A percentile compares a stretch with the other conserved stretches of the same genome.
Conservation (phyloP, 164 flowering plant species). For the Brasenia schreberi region DNA sequence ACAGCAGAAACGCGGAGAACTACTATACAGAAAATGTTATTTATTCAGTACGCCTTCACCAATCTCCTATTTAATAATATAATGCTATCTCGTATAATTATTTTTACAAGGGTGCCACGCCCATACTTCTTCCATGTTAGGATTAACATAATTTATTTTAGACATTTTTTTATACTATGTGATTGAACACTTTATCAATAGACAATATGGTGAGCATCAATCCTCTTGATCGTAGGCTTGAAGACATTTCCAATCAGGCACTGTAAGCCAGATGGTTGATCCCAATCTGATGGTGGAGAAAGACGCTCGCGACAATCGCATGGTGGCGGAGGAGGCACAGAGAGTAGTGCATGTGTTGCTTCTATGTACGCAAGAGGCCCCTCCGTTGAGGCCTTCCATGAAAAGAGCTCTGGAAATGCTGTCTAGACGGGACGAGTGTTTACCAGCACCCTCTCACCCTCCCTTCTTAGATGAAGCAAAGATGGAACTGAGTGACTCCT, state of each 20-base stretch:
- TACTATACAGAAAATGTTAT: too few relatives aligned
- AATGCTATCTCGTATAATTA: too few relatives aligned
- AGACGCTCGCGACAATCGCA: slow-evolving; percentile 1
- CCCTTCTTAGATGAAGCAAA: slow-evolving; percentile 5
- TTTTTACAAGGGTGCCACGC: too few relatives aligned
- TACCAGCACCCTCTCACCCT: slow-evolving; percentile 4
- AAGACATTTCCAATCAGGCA: slow-evolving; percentile 7
- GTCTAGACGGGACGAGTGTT: background rate
- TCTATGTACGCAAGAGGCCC: slow-evolving; percentile 9
- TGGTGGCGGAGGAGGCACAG: slow-evolving; percentile 4
- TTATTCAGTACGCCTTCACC: too few relatives aligned
- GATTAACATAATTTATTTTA: too few relatives aligned
- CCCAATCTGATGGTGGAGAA: slow-evolving; percentile 2
- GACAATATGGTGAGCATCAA: too few relatives aligned
- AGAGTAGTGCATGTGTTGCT: slow-evolving; percentile 10
- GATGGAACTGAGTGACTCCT: background rate
- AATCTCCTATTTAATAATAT: too few relatives aligned
- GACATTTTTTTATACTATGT: background rate
- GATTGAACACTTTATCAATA: too few relatives aligned
- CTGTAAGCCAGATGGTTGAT: background rate
- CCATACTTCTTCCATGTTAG: too few relatives aligned
- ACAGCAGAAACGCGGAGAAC: background rate
- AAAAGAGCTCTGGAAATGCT: slow-evolving; percentile 8
- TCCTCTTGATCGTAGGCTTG: slow-evolving; percentile 3
- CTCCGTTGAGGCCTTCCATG: slow-evolving; percentile 8